Evolutionary conservation across 2,329 filamentous ascomycete genomes (phyloP).

Genomic region (Botrytis deweyae): DNA sequence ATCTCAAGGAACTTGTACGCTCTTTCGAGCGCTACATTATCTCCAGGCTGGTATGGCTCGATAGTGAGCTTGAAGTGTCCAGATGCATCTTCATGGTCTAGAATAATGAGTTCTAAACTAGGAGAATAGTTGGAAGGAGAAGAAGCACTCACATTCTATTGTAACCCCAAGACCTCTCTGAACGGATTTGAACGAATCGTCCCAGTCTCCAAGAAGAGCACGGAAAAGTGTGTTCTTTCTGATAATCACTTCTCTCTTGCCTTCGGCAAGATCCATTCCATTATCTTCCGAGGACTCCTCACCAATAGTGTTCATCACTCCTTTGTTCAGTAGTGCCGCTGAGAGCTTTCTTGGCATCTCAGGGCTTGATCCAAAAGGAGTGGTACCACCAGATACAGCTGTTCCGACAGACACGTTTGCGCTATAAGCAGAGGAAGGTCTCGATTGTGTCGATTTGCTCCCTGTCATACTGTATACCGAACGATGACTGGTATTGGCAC

Average conservation of each 20-base stretch:
- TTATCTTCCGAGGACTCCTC: not conserved
- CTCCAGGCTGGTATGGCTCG: constrained; percentile 8
- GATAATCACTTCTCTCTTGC: constrained; percentile 5
- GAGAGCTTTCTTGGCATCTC: not conserved
- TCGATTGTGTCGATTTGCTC: not conserved
- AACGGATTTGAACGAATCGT: not conserved
- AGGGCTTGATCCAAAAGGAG: not conserved
- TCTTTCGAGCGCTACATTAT: constrained; percentile 1
- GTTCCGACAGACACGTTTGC: not conserved
- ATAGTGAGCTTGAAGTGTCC: constrained; percentile 2
- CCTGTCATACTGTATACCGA: not conserved
- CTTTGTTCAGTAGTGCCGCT: not conserved
- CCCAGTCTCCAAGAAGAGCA: constrained; percentile 9
- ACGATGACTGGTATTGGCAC: too few relatives aligned
- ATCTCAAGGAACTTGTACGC: not conserved
- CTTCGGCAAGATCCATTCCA: not conserved
- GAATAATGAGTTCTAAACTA: not conserved
- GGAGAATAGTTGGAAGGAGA: not conserved
- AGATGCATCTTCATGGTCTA: constrained; percentile 1
- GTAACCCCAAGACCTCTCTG: constrained; percentile 13
- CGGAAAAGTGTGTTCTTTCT: not conserved
- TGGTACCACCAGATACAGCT: too few relatives aligned
- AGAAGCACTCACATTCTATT: not conserved
- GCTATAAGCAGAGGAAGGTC: not conserved
- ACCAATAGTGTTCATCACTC: not conserved